Percentiles rank a stretch among this genome's conserved stretches.
These are phyloP conservation scores for Mucor plumbeus DNA, from an alignment of 371 early-diverging fungal genomes.

Conservation along the genomic window DNA sequence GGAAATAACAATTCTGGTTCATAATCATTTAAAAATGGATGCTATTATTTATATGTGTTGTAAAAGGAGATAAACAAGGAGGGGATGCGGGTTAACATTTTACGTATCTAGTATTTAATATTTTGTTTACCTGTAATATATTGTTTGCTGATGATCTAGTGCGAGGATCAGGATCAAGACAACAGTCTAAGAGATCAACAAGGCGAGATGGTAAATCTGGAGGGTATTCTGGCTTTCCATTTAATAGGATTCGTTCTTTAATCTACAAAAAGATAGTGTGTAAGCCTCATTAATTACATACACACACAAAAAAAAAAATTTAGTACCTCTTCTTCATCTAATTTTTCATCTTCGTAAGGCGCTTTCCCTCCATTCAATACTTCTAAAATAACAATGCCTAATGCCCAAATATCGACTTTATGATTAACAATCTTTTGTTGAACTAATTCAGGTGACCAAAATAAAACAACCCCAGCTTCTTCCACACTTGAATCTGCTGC, in stretches of 20 bases:
- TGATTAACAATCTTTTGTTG: slow-evolving; percentile 50
- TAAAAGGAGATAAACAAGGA: background rate
- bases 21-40: slow-evolving; percentile 47
- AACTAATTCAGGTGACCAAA: slow-evolving; percentile 60
- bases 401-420: slow-evolving; percentile 26
- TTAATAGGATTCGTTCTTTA: slow-evolving; percentile 50
- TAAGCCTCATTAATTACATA: background rate
- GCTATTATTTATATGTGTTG: slow-evolving; percentile 18
- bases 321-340: slow-evolving; percentile 53
- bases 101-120: background rate
- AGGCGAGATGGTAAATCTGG: slow-evolving; percentile 40
- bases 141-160: slow-evolving; percentile 39
- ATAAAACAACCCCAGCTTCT: slow-evolving; percentile 59
- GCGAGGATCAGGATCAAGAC: slow-evolving; percentile 47
- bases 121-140: slow-evolving; percentile 40
- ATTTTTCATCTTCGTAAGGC: slow-evolving; percentile 56
- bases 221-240: slow-evolving; percentile 47
- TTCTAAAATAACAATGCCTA: slow-evolving; percentile 5
- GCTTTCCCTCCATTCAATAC: slow-evolving; percentile 47
- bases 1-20: slow-evolving; percentile 48
- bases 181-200: slow-evolving; percentile 44
- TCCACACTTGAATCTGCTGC: slow-evolving; percentile 54
- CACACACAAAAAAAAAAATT: background rate
- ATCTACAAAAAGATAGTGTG: slow-evolving; percentile 31
- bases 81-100: background rate